Conservation (phyloP, 352 stramenopile genomes). For the Pelagophyceae sp. region DNA sequence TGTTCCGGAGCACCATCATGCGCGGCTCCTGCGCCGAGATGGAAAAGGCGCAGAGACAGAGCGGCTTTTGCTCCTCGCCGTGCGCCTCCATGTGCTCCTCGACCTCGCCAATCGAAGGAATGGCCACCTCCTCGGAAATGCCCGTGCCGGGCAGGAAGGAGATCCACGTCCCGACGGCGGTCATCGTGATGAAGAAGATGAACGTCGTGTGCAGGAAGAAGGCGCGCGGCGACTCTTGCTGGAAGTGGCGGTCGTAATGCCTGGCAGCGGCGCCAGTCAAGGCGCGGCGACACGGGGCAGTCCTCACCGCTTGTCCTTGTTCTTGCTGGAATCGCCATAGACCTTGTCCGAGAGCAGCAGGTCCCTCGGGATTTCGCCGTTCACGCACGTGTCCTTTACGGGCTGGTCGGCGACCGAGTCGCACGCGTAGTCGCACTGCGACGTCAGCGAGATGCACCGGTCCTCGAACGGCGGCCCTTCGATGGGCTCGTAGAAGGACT, state of each 20-base stretch:
- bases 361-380: background rate
- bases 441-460: background rate
- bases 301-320: background rate
- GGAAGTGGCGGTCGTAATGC: background rate
- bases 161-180: background rate
- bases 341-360: background rate
- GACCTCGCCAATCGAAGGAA: background rate
- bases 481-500: background rate
- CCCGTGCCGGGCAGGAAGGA: background rate
- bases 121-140: background rate
- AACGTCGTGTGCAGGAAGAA: background rate
- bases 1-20: constrained; percentile 15
- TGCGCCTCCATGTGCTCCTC: constrained; percentile 4
- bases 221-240: background rate
- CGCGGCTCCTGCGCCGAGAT: constrained; percentile 4
- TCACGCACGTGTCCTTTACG: background rate
- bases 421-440: background rate
- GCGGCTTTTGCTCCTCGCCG: constrained; percentile 1
- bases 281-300: background rate
- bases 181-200: background rate
- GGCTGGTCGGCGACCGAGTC: background rate
- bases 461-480: constrained; percentile 4
- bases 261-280: background rate
- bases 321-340: background rate
- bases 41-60: constrained; percentile 9